Base-by-base conservation (phyloP, 2,329 filamentous ascomycete species). In the Magnaporthales sp. region DNA sequence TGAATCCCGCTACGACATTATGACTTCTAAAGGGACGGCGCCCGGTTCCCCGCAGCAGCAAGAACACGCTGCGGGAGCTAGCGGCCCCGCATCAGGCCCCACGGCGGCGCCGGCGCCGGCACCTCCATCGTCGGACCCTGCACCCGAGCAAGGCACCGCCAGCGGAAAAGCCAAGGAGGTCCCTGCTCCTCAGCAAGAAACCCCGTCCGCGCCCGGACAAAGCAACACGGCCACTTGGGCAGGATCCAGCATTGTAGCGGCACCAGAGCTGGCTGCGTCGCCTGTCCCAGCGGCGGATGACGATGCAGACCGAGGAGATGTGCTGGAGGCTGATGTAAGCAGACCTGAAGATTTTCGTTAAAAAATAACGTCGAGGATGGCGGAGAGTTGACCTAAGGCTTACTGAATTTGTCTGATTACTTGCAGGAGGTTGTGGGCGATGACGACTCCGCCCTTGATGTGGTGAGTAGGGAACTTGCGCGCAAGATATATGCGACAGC, bases 321-420 rank as follows among this genome's bases (percentile, higher is more conserved):
- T n/a, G 30, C 61, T 63, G 9, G 61, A 63, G 30, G 61, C 30
- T 30, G 61, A 63, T 24, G 61, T 63, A 30, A 63, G 61, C 61
- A 46, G 38, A 19, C 32, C 61, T 22, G 9, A 29, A 10, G n/a
- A 7, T n/a, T 5, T n/a, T 24, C 27, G 15, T 38, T 11, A 63
- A 29, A 7, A n/a, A 38, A 24, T 8, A 3, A 24, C 15, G 15
- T 19, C 38, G 38, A 46, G 15, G 5, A n/a, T 46, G 38, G 4
- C n/a, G 38, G 15, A 46, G 38, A 7, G 38, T 46, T 19, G 15
- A 5, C 19, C 38, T 19, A 19, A 46, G 31, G 38, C n/a, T 46
- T 46, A n/a, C 38, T 46, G 38, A 46, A 13, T n/a, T 46, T 13
- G 38, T 46, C n/a, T 46, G 38, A 13, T 24, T n/a, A 30, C 15